Evolutionary conservation across 2,329 filamentous ascomycete genomes (phyloP).

Genomic region (Ilyonectria destructans): DNA sequence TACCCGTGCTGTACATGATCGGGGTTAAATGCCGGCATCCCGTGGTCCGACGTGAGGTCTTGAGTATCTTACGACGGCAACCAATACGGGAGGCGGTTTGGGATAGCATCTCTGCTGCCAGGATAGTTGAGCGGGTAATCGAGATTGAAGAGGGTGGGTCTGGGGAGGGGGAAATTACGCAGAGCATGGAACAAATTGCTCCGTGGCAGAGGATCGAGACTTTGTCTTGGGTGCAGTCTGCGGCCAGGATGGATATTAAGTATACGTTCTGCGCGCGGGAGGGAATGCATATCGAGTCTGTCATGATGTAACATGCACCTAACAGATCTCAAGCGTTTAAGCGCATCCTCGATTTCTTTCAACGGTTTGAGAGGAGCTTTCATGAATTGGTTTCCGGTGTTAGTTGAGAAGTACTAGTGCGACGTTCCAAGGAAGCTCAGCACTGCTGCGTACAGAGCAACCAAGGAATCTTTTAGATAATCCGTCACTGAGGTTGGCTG

Average conservation of each 20-base stretch:
- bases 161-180: slow-evolving; percentile 26
- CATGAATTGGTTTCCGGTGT: too few relatives aligned
- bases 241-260: slow-evolving; percentile 47
- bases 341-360: too few relatives aligned
- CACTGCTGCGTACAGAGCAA: too few relatives aligned
- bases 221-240: slow-evolving; percentile 48
- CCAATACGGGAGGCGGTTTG: slow-evolving; percentile 53
- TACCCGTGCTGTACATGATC: slow-evolving; percentile 55
- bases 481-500: too few relatives aligned
- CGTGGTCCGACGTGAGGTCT: slow-evolving; percentile 50
- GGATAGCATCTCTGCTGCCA: slow-evolving; percentile 52
- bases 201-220: slow-evolving; percentile 51
- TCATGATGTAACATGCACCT: slow-evolving; percentile 19
- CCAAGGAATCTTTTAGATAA: too few relatives aligned
- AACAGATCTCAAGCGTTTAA: too few relatives aligned
- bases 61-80: slow-evolving; percentile 47
- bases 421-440: too few relatives aligned
- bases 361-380: too few relatives aligned
- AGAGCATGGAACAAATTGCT: slow-evolving; percentile 49
- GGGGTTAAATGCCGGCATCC: slow-evolving; percentile 57
- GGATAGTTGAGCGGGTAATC: slow-evolving; percentile 53
- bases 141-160: slow-evolving; percentile 53
- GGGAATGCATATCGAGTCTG: slow-evolving; percentile 43
- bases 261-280: slow-evolving; percentile 52
- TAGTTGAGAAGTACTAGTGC: too few relatives aligned